A percentile compares a stretch with the other conserved stretches of the same genome.
Conservation (phyloP, 2,329 filamentous ascomycete genomes). For the Alternaria gansuensis region DNA sequence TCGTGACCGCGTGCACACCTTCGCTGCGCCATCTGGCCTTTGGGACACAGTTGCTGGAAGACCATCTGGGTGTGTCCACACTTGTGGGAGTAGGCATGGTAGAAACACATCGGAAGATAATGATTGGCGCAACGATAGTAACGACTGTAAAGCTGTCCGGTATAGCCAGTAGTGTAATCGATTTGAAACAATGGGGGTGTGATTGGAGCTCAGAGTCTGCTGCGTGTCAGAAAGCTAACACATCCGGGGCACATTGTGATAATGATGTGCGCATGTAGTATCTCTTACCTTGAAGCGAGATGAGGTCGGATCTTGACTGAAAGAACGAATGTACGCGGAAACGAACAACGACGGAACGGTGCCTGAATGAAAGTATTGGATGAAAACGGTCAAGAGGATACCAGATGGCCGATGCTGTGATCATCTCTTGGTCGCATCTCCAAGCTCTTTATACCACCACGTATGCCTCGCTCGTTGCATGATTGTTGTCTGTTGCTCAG, state of each 20-base stretch:
- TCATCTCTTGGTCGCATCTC: not conserved
- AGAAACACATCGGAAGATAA: constrained; percentile 55
- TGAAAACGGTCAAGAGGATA: not conserved
- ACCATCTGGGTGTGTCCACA: constrained; percentile 57
- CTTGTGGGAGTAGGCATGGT: constrained; percentile 58
- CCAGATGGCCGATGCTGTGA: not conserved
- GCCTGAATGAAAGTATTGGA: not conserved
- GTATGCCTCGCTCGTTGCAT: not conserved
- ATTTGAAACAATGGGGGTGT: not conserved
- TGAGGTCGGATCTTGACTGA: not conserved
- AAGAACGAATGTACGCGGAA: not conserved
- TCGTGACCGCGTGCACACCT: constrained; percentile 44
- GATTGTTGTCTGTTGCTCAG: constrained; percentile 6
- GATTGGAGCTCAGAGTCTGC: not conserved
- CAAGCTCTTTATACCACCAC: constrained; percentile 9
- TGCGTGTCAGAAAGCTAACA: not conserved
- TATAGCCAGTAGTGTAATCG: not conserved
- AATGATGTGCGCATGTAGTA: not conserved
- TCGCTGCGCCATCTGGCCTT: constrained; percentile 45
- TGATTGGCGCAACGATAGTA: not conserved
- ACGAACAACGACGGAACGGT: not conserved
- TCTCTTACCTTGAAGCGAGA: not conserved
- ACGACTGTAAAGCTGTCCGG: not conserved
- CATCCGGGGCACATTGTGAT: not conserved
- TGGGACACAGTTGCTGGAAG: constrained; percentile 42